Percentiles rank a stretch among this genome's conserved stretches.
Conservation (phyloP, 2,329 filamentous ascomycete species). For the Xylariaceae sp. region DNA sequence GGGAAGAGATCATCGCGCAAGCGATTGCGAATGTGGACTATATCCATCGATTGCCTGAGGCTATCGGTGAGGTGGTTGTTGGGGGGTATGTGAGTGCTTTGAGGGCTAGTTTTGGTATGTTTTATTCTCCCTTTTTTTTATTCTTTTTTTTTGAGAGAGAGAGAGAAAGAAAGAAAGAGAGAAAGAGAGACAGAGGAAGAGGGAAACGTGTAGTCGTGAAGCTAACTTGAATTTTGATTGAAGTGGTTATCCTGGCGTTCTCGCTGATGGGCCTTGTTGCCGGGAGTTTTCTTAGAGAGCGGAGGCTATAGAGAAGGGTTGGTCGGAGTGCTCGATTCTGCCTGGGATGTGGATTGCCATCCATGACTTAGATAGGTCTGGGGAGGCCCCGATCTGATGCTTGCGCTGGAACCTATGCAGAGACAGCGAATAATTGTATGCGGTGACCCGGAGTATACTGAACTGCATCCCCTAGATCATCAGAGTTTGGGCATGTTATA, state of each 20-base stretch:
- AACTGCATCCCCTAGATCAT: no score
- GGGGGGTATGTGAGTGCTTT: conserved; percentile 14
- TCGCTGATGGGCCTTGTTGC: conserved; percentile 11
- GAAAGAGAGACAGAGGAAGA: no score
- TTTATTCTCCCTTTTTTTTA: not conserved
- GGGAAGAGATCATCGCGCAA: conserved; percentile 35
- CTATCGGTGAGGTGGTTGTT: conserved; percentile 10
- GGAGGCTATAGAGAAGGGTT: conserved; percentile 5
- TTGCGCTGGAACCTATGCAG: no score
- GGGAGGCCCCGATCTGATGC: no score
- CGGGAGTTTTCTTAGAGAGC: conserved; percentile 9
- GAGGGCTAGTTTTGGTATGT: conserved; percentile 16
- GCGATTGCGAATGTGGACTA: conserved; percentile 37
- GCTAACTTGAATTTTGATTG: not conserved
- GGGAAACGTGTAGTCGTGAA: not conserved
- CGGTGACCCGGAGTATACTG: no score
- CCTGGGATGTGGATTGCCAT: no score
- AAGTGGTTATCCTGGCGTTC: conserved; percentile 11
- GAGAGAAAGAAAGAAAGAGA: no score
- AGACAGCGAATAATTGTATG: no score
- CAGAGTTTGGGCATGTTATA: no score
- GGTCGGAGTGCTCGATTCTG: no score
- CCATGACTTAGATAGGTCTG: no score
- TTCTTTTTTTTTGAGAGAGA: not conserved
- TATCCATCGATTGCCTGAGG: conserved; percentile 23